Evolutionary conservation across 352 stramenopile genomes (phyloP).

Genomic region (Pythium coloratum): DNA sequence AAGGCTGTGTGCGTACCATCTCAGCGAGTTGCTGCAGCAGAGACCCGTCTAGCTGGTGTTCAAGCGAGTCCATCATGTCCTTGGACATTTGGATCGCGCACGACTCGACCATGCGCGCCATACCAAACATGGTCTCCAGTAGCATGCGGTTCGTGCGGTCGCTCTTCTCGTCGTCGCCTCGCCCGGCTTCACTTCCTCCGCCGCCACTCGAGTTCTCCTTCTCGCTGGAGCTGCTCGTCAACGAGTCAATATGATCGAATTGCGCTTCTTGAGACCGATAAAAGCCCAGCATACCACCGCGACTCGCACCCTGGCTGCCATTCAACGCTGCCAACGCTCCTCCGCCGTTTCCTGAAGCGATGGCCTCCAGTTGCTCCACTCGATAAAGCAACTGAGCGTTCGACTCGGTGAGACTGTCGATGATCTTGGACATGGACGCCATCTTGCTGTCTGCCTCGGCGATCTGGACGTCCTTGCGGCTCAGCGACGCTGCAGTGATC

Average conservation of each 20-base stretch:
- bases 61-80: constrained; percentile 79
- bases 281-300: constrained; percentile 11
- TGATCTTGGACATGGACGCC: constrained; percentile 70
- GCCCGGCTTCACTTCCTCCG: background rate
- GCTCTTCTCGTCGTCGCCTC: constrained; percentile 50
- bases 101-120: constrained; percentile 84
- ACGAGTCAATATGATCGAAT: constrained; percentile 24
- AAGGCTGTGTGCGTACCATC: constrained; percentile 34
- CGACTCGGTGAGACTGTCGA: constrained; percentile 76
- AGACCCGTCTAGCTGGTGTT: constrained; percentile 68
- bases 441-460: constrained; percentile 63
- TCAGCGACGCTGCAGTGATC: constrained; percentile 69
- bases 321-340: constrained; percentile 1
- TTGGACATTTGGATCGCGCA: constrained; percentile 84
- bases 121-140: constrained; percentile 79
- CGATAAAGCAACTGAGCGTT: constrained; percentile 67
- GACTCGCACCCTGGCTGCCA: background rate
- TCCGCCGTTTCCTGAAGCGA: constrained; percentile 32
- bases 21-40: constrained; percentile 37
- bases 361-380: constrained; percentile 63
- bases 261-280: background rate
- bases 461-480: constrained; percentile 75
- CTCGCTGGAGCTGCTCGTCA: constrained; percentile 18
- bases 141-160: constrained; percentile 76
- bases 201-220: constrained; percentile 3